A percentile compares a stretch with the other conserved stretches of the same genome.
phyloP scores from a whole-genome alignment of 441 rosid genomes.

The Syzygium syzygioides region DNA sequence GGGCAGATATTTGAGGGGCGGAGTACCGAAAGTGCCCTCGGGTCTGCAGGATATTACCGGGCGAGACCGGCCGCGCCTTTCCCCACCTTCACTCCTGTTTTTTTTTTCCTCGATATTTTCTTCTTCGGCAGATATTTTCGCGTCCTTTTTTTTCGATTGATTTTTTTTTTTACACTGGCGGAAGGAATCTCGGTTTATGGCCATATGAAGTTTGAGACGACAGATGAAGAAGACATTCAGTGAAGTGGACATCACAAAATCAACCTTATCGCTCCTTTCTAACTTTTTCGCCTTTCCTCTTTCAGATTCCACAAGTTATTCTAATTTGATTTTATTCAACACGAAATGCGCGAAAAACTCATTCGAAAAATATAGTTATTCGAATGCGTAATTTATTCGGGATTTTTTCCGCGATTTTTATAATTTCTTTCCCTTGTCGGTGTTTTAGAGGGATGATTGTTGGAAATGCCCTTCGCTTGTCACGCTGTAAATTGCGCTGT shows the following conservation, averaged over 20 bases:
- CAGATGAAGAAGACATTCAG: neutral
- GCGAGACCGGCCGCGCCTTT: neutral
- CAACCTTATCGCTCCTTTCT: neutral
- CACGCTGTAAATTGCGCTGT: neutral
- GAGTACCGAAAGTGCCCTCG: neutral
- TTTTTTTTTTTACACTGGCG: neutral
- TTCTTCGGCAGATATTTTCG: neutral
- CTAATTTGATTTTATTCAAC: neutral
- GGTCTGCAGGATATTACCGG: neutral
- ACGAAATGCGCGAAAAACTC: too few species aligned
- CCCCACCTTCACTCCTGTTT: neutral
- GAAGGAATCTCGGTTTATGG: neutral
- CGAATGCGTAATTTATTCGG: neutral
- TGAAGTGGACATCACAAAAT: neutral
- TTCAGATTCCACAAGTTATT: too few species aligned
- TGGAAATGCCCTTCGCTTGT: neutral
- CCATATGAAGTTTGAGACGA: neutral
- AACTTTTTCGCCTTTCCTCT: too few species aligned
- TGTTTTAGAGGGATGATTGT: rapidly evolving
- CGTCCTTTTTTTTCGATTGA: neutral
- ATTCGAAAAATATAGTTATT: rapidly evolving
- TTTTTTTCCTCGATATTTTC: neutral
- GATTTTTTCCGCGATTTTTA: neutral
- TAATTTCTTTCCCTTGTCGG: neutral
- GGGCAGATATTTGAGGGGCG: neutral